phyloP scores from a whole-genome alignment of 2,329 filamentous ascomycete species.

The Seiridium cupressi region DNA sequence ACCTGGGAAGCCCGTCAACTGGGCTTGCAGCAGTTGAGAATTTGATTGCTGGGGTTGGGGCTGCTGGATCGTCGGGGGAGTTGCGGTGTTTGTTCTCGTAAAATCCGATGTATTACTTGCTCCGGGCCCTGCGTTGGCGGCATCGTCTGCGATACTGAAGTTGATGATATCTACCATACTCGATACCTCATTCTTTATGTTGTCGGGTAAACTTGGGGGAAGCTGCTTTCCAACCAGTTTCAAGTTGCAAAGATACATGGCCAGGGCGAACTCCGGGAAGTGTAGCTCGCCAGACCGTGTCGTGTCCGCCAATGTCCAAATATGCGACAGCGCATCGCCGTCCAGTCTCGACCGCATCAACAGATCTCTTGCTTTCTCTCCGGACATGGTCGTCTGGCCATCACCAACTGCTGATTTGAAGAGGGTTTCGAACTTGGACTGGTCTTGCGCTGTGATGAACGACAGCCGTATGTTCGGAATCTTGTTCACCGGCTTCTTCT shows the following conservation, averaged over 20 bases:
- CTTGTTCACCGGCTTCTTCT: slow-evolving; percentile 59
- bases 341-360: slow-evolving; percentile 84
- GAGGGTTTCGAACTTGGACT: slow-evolving; percentile 94
- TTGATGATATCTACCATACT: slow-evolving; percentile 99
- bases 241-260: slow-evolving; percentile 98
- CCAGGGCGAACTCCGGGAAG: slow-evolving; percentile 95
- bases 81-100: slow-evolving; percentile 49
- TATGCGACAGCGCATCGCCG: slow-evolving; percentile 84
- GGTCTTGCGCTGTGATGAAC: slow-evolving; percentile 93
- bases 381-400: slow-evolving; percentile 80
- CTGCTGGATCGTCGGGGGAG: slow-evolving; percentile 60
- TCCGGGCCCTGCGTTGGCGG: slow-evolving; percentile 44
- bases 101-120: slow-evolving; percentile 70
- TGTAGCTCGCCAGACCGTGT: slow-evolving; percentile 94
- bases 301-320: slow-evolving; percentile 94
- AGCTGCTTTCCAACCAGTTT: slow-evolving; percentile 84
- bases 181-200: slow-evolving; percentile 92
- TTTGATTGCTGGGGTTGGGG: slow-evolving; percentile 75
- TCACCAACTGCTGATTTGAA: slow-evolving; percentile 94
- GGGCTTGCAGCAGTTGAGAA: slow-evolving; percentile 59
- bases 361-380: slow-evolving; percentile 88
- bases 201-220: slow-evolving; percentile 73
- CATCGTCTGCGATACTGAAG: slow-evolving; percentile 82
- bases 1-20: slow-evolving; percentile 66
- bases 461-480: slow-evolving; percentile 93